phyloP scores from a whole-genome alignment of 164 flowering plant genomes.

The Tetrastigma voinierianum region DNA sequence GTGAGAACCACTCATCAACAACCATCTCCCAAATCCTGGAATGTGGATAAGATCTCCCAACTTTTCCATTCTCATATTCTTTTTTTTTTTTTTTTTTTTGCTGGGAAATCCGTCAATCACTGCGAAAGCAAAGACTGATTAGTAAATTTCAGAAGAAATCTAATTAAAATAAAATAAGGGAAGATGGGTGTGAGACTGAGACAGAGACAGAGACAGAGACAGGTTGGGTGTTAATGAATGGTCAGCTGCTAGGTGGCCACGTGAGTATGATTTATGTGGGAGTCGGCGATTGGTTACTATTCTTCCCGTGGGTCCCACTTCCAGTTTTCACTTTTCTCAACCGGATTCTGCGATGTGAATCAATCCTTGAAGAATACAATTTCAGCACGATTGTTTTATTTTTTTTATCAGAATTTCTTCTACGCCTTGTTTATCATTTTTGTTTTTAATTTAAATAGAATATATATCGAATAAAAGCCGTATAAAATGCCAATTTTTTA shows the following conservation, averaged over 20 bases:
- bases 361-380: too few relatives aligned
- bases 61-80: too few relatives aligned
- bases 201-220: not conserved
- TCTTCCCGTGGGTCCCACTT: not conserved
- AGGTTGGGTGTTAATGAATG: constrained; percentile 3
- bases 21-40: too few relatives aligned
- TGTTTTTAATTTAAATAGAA: too few relatives aligned
- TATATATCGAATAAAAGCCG: too few relatives aligned
- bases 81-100: not conserved
- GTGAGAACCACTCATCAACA: too few relatives aligned
- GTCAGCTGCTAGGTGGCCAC: constrained; percentile 9
- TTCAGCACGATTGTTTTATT: too few relatives aligned
- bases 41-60: not conserved
- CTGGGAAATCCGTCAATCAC: constrained; percentile 20
- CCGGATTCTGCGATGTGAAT: too few relatives aligned
- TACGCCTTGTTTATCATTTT: too few relatives aligned
- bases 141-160: not conserved
- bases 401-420: too few relatives aligned
- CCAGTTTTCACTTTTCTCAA: not conserved
- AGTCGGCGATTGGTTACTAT: not conserved
- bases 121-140: constrained; percentile 11
- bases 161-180: not conserved
- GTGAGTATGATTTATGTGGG: not conserved
- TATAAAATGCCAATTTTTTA: too few relatives aligned
- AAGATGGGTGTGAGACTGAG: not conserved